A percentile compares a stretch with the other conserved stretches of the same genome.
These are phyloP conservation scores for Trypanosoma vivax DNA, from an alignment of 208 protist species.

Conservation along the genomic window DNA sequence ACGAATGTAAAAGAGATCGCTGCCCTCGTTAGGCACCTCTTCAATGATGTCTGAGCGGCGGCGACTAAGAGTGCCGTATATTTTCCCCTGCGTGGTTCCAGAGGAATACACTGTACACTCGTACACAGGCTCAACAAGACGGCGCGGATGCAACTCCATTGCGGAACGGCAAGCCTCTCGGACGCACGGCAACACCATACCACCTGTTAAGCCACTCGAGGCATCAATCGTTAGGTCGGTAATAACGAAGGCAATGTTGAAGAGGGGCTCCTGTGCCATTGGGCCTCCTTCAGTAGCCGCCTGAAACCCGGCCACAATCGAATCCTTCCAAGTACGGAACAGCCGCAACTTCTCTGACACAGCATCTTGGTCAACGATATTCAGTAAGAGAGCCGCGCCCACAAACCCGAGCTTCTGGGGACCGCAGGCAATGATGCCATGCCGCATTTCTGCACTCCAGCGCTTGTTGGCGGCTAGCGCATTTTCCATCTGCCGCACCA, in stretches of 20 bases:
- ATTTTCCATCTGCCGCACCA: slow-evolving; percentile 30
- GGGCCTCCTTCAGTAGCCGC: slow-evolving; percentile 91
- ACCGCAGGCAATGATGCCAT: slow-evolving; percentile 53
- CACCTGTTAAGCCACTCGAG: slow-evolving; percentile 50
- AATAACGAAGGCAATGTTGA: slow-evolving; percentile 86
- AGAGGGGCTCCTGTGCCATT: slow-evolving; percentile 97
- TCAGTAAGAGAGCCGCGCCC: slow-evolving; percentile 60
- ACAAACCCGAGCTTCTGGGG: slow-evolving; percentile 65
- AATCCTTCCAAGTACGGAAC: slow-evolving; percentile 65
- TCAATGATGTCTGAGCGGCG: slow-evolving; percentile 89
- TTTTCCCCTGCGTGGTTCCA: slow-evolving; percentile 73
- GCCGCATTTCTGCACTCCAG: slow-evolving; percentile 41
- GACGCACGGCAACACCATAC: slow-evolving; percentile 92
- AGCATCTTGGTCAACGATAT: slow-evolving; percentile 37
- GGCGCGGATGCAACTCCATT: slow-evolving; percentile 85
- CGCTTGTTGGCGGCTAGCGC: slow-evolving; percentile 44
- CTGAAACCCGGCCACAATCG: slow-evolving; percentile 94
- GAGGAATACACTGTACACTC: slow-evolving; percentile 95
- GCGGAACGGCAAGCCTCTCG: slow-evolving; percentile 91
- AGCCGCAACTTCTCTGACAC: slow-evolving; percentile 10
- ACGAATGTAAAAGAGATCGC: slow-evolving; percentile 93
- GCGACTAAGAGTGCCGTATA: slow-evolving; percentile 85
- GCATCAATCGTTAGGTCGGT: slow-evolving; percentile 54
- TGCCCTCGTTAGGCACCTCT: slow-evolving; percentile 96
- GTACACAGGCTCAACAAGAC: slow-evolving; percentile 97